Base-by-base conservation (phyloP, 352 stramenopile species). In the Pythium volutum region DNA sequence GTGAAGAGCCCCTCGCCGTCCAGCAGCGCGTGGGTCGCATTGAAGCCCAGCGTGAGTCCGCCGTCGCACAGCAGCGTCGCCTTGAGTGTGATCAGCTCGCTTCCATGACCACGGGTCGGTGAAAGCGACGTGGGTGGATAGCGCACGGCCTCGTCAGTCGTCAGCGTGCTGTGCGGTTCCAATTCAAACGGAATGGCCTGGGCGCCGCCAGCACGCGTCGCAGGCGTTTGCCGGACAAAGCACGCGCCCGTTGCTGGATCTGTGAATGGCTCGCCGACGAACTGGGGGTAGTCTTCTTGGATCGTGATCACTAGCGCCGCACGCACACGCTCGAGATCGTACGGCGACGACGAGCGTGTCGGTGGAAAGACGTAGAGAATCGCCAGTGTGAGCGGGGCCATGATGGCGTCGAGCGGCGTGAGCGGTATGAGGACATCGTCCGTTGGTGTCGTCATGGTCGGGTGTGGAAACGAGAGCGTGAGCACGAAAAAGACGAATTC, bases 341-440 rank as follows among this genome's bases (percentile, higher is more conserved):
- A 87, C 3, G 55, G 47, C 11, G 29, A 3, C 12, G 11, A 16
- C 16, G 49, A 8, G 5, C 26, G 42, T 0, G 58, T 50, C n/a
- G 66, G 71, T 10, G 76, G 66, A 51, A 84, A 89, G 20, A 89
- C 66, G 68, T 83, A 86, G 58, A 89, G 50, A 10, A 86, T 69
- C 42, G 69, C 70, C 52, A 89, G 66, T 20, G 62, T 61, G 45
- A 84, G 75, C 22, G 36, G 57, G 29, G 55, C 62, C 74, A 88
- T 85, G 53, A 76, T 61, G 2, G 70, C 67, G 49, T 89, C 77
- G 63, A 87, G 74, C 47, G 70, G 72, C 11, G 80, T 84, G 31
- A 88, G 56, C 46, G 54, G 41, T 23, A 57, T 23, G 46, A 62
- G 46, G 36, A 63, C 53, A n/a, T 47, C 53, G 36, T 34, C 38